Evolutionary conservation across 2,329 filamentous ascomycete genomes (phyloP).

Genomic region (Calonectria crousiana): DNA sequence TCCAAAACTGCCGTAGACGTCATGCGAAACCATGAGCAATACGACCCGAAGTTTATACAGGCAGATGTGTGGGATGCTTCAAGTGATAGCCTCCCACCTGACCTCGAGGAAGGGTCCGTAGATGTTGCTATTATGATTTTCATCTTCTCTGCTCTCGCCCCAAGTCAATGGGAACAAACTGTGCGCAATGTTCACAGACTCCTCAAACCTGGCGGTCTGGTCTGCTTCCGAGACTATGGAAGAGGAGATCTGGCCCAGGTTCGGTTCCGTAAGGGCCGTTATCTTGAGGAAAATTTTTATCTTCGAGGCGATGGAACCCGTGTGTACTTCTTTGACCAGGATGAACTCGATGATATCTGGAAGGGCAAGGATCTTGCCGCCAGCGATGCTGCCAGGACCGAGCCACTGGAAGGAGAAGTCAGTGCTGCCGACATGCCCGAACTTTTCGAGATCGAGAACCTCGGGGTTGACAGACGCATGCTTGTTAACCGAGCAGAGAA

Average conservation of each 20-base stretch:
- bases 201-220: conserved; percentile 91
- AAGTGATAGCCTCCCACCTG: conserved; percentile 78
- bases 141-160: conserved; percentile 93
- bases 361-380: conserved; percentile 53
- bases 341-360: conserved; percentile 87
- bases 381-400: conserved; percentile 12
- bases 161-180: conserved; percentile 85
- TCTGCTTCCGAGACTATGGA: conserved; percentile 97
- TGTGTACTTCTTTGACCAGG: conserved; percentile 96
- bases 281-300: conserved; percentile 97
- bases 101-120: conserved; percentile 80
- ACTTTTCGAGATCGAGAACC: conserved; percentile 78
- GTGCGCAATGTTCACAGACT: conserved; percentile 84
- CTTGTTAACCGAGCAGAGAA: conserved; percentile 91
- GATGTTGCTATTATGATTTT: conserved; percentile 97
- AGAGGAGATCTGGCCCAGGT: conserved; percentile 96
- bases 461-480: conserved; percentile 88
- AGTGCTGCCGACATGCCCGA: conserved; percentile 42
- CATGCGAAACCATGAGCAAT: conserved; percentile 84
- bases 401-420: conserved; percentile 27
- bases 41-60: conserved; percentile 78
- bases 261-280: conserved; percentile 94
- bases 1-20: conserved; percentile 95
- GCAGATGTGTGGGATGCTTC: conserved; percentile 97
- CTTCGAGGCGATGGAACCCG: conserved; percentile 94